Evolutionary conservation across 306 rosid genomes (phyloP).

Genomic region (Pyrus bretschneideri): DNA sequence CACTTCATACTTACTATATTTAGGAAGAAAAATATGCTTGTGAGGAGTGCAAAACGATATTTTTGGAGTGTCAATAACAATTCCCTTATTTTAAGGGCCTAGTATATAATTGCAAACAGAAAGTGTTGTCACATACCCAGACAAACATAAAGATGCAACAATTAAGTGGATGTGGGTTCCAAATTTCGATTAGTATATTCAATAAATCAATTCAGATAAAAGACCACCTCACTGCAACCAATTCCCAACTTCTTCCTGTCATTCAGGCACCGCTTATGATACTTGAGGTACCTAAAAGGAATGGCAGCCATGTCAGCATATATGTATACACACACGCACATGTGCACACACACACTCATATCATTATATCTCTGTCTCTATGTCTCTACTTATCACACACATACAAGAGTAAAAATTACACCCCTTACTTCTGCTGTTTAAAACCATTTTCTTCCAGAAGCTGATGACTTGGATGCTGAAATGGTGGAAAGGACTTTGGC

Average conservation of each 20-base stretch:
- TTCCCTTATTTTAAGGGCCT: background rate
- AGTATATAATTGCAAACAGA: background rate
- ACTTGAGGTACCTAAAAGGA: slow-evolving; percentile 73
- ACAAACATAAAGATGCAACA: background rate
- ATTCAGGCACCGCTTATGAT: slow-evolving; percentile 67
- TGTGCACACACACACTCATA: background rate
- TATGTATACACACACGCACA: background rate
- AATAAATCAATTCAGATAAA: slow-evolving; percentile 14
- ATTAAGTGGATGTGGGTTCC: background rate
- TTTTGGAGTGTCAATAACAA: too few relatives aligned
- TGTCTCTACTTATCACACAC: background rate
- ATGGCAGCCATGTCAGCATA: slow-evolving; percentile 21
- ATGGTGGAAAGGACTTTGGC: slow-evolving; percentile 92
- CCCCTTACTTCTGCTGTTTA: slow-evolving; percentile 85
- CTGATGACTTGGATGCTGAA: slow-evolving; percentile 99
- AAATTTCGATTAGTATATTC: background rate
- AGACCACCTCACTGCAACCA: slow-evolving; percentile 94
- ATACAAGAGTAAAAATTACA: slow-evolving; percentile 1
- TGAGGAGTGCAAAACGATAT: too few relatives aligned
- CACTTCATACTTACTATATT: too few relatives aligned
- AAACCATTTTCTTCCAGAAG: slow-evolving; percentile 95
- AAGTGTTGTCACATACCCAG: background rate
- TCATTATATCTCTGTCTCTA: background rate
- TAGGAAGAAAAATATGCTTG: too few relatives aligned
- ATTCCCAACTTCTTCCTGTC: slow-evolving; percentile 93